phyloP scores from a whole-genome alignment of 1,284 basidiomycete species.

The Trichosporon ovoides region DNA sequence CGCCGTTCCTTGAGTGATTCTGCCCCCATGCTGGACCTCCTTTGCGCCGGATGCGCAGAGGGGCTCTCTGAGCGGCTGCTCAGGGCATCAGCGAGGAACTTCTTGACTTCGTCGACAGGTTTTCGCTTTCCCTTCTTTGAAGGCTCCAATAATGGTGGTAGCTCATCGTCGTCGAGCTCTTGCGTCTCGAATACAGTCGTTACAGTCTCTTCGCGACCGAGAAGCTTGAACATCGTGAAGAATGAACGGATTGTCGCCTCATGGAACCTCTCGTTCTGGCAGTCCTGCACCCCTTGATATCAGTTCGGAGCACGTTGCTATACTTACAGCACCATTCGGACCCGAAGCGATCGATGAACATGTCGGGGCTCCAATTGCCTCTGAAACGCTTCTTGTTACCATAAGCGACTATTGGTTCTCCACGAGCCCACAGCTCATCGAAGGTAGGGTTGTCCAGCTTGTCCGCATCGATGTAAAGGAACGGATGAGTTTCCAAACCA shows the following conservation, averaged over 20 bases:
- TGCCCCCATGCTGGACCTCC: too few species aligned
- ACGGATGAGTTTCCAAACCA: conserved; percentile 29
- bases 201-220: conserved; percentile 27
- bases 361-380: conserved; percentile 71
- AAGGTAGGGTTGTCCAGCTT: conserved; percentile 62
- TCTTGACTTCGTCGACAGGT: neutral
- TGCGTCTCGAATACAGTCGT: neutral
- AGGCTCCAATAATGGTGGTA: too few species aligned
- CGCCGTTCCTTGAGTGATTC: too few species aligned
- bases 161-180: neutral
- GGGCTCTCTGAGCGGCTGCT: neutral
- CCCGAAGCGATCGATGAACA: conserved; percentile 67
- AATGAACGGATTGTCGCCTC: conserved; percentile 67
- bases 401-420: conserved; percentile 70
- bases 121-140: neutral
- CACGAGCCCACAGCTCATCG: conserved; percentile 63
- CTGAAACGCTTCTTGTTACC: conserved; percentile 60
- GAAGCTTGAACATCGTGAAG: conserved; percentile 70
- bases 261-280: conserved; percentile 63
- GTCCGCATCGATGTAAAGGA: conserved; percentile 51
- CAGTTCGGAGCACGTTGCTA: neutral
- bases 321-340: conserved; percentile 56
- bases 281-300: conserved; percentile 64
- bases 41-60: too few species aligned
- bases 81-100: neutral